These are phyloP conservation scores for Acorus calamus DNA, from an alignment of 106 monocot genomes.

Conservation along the genomic window DNA sequence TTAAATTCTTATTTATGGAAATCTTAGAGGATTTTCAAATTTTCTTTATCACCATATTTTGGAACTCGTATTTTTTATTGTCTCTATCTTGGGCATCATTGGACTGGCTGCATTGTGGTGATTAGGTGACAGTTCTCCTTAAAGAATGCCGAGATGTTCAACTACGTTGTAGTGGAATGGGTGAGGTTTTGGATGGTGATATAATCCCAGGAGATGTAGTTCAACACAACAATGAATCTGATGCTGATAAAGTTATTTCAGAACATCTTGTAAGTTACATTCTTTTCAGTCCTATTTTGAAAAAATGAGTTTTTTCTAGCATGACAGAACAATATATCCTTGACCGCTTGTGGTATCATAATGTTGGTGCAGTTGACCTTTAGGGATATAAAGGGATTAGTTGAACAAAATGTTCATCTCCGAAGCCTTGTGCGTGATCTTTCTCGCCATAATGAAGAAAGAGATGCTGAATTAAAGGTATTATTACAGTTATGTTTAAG, in stretches of 20 bases:
- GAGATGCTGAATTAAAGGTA: slow-evolving; percentile 59
- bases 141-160: slow-evolving; percentile 98
- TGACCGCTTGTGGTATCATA: background rate
- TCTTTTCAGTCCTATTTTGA: background rate
- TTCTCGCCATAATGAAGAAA: slow-evolving; percentile 34
- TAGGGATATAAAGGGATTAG: slow-evolving; percentile 75
- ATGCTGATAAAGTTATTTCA: slow-evolving; percentile 16
- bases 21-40: no score
- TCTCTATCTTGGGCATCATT: no score
- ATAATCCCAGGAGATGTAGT: slow-evolving; percentile 10
- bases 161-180: slow-evolving; percentile 54
- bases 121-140: slow-evolving; percentile 74
- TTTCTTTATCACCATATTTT: no score
- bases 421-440: slow-evolving; percentile 53
- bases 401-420: slow-evolving; percentile 82
- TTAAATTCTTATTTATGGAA: no score
- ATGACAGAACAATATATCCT: slow-evolving; percentile 1
- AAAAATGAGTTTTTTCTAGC: no score
- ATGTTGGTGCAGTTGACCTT: slow-evolving; percentile 53
- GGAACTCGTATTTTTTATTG: no score
- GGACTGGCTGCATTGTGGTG: no score
- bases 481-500: no score
- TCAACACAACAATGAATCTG: slow-evolving; percentile 13
- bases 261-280: slow-evolving; percentile 37
- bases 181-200: slow-evolving; percentile 7